Percentiles rank a stretch among this genome's conserved stretches.
Conservation (phyloP, 2,329 filamentous ascomycete genomes). For the Aspergillus unguis region DNA sequence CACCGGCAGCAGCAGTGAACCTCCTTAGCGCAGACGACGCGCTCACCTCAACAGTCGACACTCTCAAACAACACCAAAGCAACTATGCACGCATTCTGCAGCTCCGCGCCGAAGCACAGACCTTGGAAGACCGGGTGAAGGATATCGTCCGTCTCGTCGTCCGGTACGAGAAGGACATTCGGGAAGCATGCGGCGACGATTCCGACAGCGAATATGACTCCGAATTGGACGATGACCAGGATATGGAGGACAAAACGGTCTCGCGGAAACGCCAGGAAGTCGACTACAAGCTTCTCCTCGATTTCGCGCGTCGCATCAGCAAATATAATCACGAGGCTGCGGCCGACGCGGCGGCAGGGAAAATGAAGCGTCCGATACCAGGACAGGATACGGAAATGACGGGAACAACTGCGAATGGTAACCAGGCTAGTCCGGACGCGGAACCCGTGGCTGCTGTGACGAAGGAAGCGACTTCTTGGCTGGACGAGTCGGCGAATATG, state of each 20-base stretch:
- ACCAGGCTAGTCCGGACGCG: slow-evolving; percentile 12
- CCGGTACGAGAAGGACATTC: slow-evolving; percentile 40
- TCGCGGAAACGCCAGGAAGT: slow-evolving; percentile 34
- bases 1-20: slow-evolving; percentile 39
- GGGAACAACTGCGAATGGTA: slow-evolving; percentile 26
- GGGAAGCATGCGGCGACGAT: slow-evolving; percentile 30
- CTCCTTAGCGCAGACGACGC: slow-evolving; percentile 43
- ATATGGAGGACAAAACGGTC: slow-evolving; percentile 12
- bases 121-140: slow-evolving; percentile 41
- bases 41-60: slow-evolving; percentile 40
- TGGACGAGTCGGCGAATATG: slow-evolving; percentile 41
- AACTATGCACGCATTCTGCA: slow-evolving; percentile 43
- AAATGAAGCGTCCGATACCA: slow-evolving; percentile 17
- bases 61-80: slow-evolving; percentile 43
- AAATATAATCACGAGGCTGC: slow-evolving; percentile 47
- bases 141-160: slow-evolving; percentile 41
- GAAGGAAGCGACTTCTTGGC: slow-evolving; percentile 40
- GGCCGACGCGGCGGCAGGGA: slow-evolving; percentile 38
- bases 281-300: slow-evolving; percentile 43
- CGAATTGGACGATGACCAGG: slow-evolving; percentile 20
- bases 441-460: slow-evolving; percentile 38
- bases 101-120: slow-evolving; percentile 40
- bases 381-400: slow-evolving; percentile 35
- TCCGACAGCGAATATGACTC: slow-evolving; percentile 23
- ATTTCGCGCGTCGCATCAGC: slow-evolving; percentile 47